Conservation (phyloP, 495 filamentous ascomycete species). For the Xylaria bambusicola region DNA sequence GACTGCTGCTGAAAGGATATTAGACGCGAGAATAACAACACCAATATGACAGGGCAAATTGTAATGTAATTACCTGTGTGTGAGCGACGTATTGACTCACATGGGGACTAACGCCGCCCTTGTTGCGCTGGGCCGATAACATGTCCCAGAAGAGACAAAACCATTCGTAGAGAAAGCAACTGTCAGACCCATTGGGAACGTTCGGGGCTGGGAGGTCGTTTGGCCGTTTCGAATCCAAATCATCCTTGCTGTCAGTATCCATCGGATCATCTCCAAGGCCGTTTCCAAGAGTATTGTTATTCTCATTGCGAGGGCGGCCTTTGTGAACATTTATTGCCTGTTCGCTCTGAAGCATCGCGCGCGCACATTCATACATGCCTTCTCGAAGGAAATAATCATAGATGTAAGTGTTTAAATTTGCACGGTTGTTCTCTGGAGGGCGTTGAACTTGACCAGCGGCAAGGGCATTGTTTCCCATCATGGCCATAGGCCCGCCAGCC, state of each 20-base stretch:
- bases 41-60: not conserved
- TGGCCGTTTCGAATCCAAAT: conserved; percentile 67
- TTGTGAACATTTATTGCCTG: conserved; percentile 55
- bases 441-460: conserved; percentile 40
- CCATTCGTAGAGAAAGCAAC: conserved; percentile 90
- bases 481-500: conserved; percentile 66
- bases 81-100: conserved; percentile 74
- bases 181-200: conserved; percentile 62
- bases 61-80: conserved; percentile 65
- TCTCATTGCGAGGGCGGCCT: conserved; percentile 63
- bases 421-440: conserved; percentile 42
- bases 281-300: conserved; percentile 61
- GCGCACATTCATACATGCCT: conserved; percentile 76
- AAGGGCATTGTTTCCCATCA: conserved; percentile 68
- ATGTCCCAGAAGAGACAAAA: conserved; percentile 97
- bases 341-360: conserved; percentile 67
- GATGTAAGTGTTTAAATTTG: conserved; percentile 85
- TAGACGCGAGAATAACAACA: conserved; percentile 18
- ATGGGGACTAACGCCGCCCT: conserved; percentile 50
- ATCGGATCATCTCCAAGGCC: conserved; percentile 78
- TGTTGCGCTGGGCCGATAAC: conserved; percentile 72
- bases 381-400: conserved; percentile 94
- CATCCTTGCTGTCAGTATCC: conserved; percentile 82
- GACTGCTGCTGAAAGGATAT: conserved; percentile 58
- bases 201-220: conserved; percentile 78